A percentile compares a stretch with the other conserved stretches of the same genome.
phyloP scores from a whole-genome alignment of 257 asterid genomes.

The Primulina eburnea region DNA sequence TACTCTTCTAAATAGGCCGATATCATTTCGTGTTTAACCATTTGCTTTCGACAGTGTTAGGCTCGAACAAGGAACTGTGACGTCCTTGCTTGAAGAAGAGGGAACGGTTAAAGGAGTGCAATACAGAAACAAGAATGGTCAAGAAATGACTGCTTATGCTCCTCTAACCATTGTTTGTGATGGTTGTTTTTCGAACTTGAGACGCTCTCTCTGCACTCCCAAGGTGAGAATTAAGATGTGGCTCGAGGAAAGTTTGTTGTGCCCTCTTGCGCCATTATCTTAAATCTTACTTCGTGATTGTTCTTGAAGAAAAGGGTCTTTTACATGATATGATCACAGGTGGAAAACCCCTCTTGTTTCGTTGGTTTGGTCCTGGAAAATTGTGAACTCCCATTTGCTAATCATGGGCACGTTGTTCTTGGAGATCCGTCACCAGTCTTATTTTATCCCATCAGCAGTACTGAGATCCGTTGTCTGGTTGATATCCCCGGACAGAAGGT shows the following conservation, averaged over 20 bases:
- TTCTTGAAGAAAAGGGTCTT: background rate
- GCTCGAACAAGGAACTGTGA: constrained; percentile 78
- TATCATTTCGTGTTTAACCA: no score
- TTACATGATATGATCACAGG: constrained; percentile 31
- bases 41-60: constrained; percentile 38
- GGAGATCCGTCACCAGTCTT: constrained; percentile 62
- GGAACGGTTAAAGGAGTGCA: constrained; percentile 70
- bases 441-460: constrained; percentile 58
- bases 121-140: constrained; percentile 68
- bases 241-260: background rate
- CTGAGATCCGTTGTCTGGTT: constrained; percentile 62
- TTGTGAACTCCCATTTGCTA: constrained; percentile 48
- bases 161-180: constrained; percentile 85
- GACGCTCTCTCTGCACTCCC: constrained; percentile 74
- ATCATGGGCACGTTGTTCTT: constrained; percentile 56
- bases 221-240: constrained; percentile 34
- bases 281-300: background rate
- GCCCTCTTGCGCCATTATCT: background rate
- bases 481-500: constrained; percentile 61
- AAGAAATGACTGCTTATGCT: constrained; percentile 47
- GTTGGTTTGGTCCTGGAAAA: constrained; percentile 56
- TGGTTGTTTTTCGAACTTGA: constrained; percentile 80
- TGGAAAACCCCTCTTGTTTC: constrained; percentile 51
- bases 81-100: constrained; percentile 63
- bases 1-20: no score